These are phyloP conservation scores for Aphanoascus verrucosus DNA, from an alignment of 2,329 filamentous ascomycete species.

Conservation along the genomic window DNA sequence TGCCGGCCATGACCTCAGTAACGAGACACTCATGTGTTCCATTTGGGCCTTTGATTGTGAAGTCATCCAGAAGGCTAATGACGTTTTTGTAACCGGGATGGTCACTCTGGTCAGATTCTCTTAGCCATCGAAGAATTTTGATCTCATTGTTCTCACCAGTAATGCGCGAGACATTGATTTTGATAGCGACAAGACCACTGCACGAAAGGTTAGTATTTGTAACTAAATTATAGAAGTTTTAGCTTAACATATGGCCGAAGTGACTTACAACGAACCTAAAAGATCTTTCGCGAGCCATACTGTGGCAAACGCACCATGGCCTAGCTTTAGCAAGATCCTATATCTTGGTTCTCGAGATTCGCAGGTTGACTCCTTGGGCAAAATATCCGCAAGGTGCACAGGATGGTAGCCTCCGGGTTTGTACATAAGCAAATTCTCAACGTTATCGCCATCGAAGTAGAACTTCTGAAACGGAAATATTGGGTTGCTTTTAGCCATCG, in stretches of 20 bases:
- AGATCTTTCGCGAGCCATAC: slow-evolving; percentile 6
- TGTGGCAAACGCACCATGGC: slow-evolving; percentile 11
- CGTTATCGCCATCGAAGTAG: not conserved
- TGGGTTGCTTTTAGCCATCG: too few species aligned
- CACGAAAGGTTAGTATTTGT: not conserved
- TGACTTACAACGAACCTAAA: slow-evolving; percentile 1
- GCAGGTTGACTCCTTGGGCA: not conserved
- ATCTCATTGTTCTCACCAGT: slow-evolving; percentile 4
- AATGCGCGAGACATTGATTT: slow-evolving; percentile 4
- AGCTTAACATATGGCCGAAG: not conserved
- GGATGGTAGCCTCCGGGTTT: slow-evolving; percentile 4
- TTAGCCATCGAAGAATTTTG: not conserved
- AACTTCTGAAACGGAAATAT: too few species aligned
- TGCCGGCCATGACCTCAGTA: not conserved
- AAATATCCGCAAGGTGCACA: not conserved
- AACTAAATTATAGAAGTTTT: not conserved
- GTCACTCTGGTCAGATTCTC: not conserved
- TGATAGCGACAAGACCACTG: slow-evolving; percentile 3
- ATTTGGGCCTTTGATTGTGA: slow-evolving; percentile 5
- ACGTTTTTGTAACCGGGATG: not conserved
- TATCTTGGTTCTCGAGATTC: slow-evolving; percentile 6
- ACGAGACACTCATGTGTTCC: slow-evolving; percentile 5
- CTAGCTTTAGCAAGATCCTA: slow-evolving; percentile 4
- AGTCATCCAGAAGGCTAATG: slow-evolving; percentile 3
- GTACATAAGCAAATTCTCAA: slow-evolving; percentile 2